Conservation (phyloP, 495 filamentous ascomycete genomes). For the Delitschia confertaspora region DNA sequence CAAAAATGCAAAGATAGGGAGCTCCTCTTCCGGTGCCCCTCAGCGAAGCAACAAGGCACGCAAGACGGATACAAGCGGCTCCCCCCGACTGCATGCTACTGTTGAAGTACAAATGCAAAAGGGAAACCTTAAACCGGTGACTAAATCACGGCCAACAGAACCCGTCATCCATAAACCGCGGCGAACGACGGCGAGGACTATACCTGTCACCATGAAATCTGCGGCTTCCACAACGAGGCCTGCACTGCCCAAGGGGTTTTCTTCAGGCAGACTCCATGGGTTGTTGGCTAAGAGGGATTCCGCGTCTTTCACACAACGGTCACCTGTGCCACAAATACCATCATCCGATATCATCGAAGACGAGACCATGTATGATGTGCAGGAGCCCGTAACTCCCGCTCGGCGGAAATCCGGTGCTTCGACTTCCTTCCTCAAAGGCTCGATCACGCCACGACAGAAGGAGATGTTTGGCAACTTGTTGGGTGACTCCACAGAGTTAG, state of each 20-base stretch:
- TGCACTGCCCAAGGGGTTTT: conserved; percentile 25
- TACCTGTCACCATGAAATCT: too few relatives aligned
- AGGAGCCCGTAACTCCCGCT: conserved; percentile 5
- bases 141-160: background rate
- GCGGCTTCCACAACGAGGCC: background rate
- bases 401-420: background rate
- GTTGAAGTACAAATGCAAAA: too few relatives aligned
- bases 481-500: conserved; percentile 16
- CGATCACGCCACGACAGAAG: conserved; percentile 30
- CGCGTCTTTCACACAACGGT: conserved; percentile 13
- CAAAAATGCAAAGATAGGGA: background rate
- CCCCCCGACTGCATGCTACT: conserved; percentile 1
- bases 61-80: conserved; percentile 10
- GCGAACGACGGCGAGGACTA: conserved; percentile 15
- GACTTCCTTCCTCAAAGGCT: conserved; percentile 1
- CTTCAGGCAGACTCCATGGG: conserved; percentile 27
- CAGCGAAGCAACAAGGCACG: conserved; percentile 11
- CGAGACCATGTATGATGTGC: conserved; percentile 19
- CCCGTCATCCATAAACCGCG: conserved; percentile 12
- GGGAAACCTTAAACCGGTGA: background rate
- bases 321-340: conserved; percentile 9
- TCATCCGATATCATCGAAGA: conserved; percentile 12
- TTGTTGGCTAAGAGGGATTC: conserved; percentile 23
- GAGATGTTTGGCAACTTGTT: conserved; percentile 29
- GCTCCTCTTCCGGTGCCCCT: background rate